Base-by-base conservation (phyloP, 169 alveolate genomes). In the Cryptosporidium sp. region DNA sequence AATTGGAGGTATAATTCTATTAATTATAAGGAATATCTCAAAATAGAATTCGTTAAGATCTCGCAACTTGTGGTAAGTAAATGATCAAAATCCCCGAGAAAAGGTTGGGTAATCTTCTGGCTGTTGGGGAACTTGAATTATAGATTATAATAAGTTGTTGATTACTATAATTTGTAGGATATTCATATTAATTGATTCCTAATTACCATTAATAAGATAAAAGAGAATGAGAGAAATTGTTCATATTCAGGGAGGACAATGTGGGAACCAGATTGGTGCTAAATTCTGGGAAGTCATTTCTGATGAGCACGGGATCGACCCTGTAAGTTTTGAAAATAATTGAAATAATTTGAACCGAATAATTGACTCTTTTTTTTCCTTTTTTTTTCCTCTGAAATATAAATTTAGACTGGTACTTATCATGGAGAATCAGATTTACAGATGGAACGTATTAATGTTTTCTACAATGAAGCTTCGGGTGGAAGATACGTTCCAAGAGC, bases 231-330 rank as follows among this genome's bases (percentile, higher is more conserved):
- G 99, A 93, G 99, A 98, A 96, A 96, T 98, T 94, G 99, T 98
- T 92, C 99, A 97, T 96, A 95, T 97, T 56, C 98, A 98, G 94
- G 99, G 99, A 69, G 99, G 99, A 92, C 99, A 98, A 95, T 97
- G 99, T 95, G 99, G 99, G 94, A 98, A 98, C 97, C 99, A 98
- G 94, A 98, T 98, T 72, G 99, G 99, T 87, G 99, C 99, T 95
- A 97, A 97, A 94, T 98, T 98, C 97, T 98, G 99, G 99, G 99
- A 97, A 95, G 99, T 98, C 89, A 98, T 98, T 91, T 97, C 99
- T 58, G 99, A 98, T 89, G 99, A 98, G 91, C 99, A 98, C 89
- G 99, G 99, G 87, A 97, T 98, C 73, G 99, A 97, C 96, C 97
- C 98, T 72, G 98, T 96, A 93, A 94, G 95, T 87, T 70, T n/a